phyloP scores from a whole-genome alignment of 768 basidiomycete genomes.

The Serendipita sp. region DNA sequence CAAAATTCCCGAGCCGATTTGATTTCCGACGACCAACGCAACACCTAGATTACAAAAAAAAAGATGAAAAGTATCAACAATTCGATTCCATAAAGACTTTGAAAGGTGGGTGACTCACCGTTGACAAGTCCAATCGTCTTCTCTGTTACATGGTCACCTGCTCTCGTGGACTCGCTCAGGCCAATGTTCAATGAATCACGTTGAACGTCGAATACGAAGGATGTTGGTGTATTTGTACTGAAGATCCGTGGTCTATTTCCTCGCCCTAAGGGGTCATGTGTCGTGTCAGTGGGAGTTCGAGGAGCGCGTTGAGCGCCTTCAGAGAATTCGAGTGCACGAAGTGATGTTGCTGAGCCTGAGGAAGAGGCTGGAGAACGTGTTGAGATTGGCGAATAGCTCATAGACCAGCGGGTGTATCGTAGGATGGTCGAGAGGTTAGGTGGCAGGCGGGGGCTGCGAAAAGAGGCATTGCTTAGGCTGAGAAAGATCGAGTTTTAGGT shows the following conservation, averaged over 20 bases:
- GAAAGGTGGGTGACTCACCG: slow-evolving; percentile 29
- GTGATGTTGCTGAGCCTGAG: slow-evolving; percentile 49
- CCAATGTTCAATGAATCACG: slow-evolving; percentile 64
- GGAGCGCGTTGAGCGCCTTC: slow-evolving; percentile 34
- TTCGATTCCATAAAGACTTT: neutral
- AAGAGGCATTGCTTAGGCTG: no score
- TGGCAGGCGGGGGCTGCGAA: no score
- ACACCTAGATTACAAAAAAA: slow-evolving; percentile 36
- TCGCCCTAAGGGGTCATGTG: slow-evolving; percentile 27
- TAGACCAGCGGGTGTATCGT: neutral
- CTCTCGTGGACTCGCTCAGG: slow-evolving; percentile 48
- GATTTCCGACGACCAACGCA: slow-evolving; percentile 55
- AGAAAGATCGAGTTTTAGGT: no score
- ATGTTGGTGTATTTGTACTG: slow-evolving; percentile 24
- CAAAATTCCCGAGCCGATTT: slow-evolving; percentile 94
- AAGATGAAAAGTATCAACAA: neutral
- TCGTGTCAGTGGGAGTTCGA: slow-evolving; percentile 25
- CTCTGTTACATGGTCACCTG: slow-evolving; percentile 33
- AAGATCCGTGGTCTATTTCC: neutral
- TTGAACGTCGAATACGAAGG: slow-evolving; percentile 51
- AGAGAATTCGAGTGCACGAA: slow-evolving; percentile 63
- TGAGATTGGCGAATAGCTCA: slow-evolving; percentile 11
- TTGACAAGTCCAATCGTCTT: slow-evolving; percentile 65
- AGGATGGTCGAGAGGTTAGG: no score
- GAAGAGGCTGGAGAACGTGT: slow-evolving; percentile 13